These are phyloP conservation scores for Besnoitia besnoiti DNA, from an alignment of 169 alveolate genomes.

Conservation along the genomic window DNA sequence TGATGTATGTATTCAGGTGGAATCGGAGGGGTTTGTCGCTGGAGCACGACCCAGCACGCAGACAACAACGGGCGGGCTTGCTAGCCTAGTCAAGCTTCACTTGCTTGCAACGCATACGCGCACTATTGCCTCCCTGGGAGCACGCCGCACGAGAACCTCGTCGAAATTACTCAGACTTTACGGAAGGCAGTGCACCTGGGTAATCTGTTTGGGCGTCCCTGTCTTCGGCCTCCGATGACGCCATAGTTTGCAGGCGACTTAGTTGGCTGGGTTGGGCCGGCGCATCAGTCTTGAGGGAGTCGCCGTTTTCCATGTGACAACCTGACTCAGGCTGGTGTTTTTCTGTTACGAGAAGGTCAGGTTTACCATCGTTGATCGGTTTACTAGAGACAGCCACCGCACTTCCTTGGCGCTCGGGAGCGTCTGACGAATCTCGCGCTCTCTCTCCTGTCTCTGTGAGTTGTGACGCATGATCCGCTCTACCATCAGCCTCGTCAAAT, in stretches of 20 bases:
- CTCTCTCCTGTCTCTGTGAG: not conserved
- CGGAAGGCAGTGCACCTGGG: too few relatives aligned
- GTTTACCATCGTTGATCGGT: not conserved
- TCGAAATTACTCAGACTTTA: too few relatives aligned
- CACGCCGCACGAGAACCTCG: too few relatives aligned
- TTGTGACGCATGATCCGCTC: not conserved
- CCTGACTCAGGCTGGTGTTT: not conserved
- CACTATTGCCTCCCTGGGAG: too few relatives aligned
- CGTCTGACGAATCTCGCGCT: not conserved
- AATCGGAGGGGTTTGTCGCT: too few relatives aligned
- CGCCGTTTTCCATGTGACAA: not conserved
- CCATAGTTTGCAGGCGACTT: constrained; percentile 24
- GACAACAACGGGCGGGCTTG: too few relatives aligned
- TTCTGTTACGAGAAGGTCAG: not conserved
- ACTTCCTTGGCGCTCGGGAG: not conserved
- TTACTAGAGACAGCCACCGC: not conserved
- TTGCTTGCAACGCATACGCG: too few relatives aligned
- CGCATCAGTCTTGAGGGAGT: not conserved
- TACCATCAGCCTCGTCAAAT: not conserved
- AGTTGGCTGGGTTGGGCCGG: not conserved
- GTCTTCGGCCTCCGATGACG: not conserved
- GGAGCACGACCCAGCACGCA: too few relatives aligned
- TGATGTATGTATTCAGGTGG: too few relatives aligned
- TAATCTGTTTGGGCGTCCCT: not conserved
- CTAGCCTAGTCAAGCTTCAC: too few relatives aligned